phyloP scores from a whole-genome alignment of 768 basidiomycete species.

The Trametes cingulata region DNA sequence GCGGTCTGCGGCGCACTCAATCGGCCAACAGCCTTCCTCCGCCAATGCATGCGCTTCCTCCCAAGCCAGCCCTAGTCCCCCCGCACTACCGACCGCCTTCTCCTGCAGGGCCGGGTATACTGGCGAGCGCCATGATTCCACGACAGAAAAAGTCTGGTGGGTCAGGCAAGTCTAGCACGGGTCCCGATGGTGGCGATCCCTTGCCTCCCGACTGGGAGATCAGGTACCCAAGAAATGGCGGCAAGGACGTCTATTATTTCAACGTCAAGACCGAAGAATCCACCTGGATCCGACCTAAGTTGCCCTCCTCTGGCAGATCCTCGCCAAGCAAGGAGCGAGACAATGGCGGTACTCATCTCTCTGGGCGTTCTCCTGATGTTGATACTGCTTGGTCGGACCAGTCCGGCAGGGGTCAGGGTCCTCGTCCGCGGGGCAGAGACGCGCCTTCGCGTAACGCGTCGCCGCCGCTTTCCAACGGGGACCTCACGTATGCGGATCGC shows the following conservation, averaged over 20 bases:
- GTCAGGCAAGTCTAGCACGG: slow-evolving; percentile 12
- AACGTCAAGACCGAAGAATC: slow-evolving; percentile 56
- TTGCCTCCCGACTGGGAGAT: slow-evolving; percentile 66
- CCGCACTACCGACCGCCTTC: slow-evolving; percentile 50
- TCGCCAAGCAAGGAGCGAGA: slow-evolving; percentile 28
- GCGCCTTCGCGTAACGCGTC: slow-evolving; percentile 2
- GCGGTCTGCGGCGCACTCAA: slow-evolving; percentile 29
- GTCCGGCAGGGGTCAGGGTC: slow-evolving; percentile 29
- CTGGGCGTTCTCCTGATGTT: slow-evolving; percentile 26
- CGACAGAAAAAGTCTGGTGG: slow-evolving; percentile 46
- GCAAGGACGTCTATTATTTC: slow-evolving; percentile 54
- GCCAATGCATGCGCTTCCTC: slow-evolving; percentile 62
- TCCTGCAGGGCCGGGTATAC: slow-evolving; percentile 58
- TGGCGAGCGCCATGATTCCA: slow-evolving; percentile 62
- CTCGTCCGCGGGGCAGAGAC: slow-evolving; percentile 10
- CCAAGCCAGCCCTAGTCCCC: slow-evolving; percentile 57
- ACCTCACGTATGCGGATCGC: slow-evolving; percentile 58
- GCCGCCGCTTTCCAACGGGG: slow-evolving; percentile 6
- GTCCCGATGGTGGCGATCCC: slow-evolving; percentile 32
- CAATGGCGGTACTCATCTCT: slow-evolving; percentile 22
- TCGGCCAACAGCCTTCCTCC: slow-evolving; percentile 34
- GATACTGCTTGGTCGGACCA: slow-evolving; percentile 26
- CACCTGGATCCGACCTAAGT: slow-evolving; percentile 57
- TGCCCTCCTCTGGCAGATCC: slow-evolving; percentile 24
- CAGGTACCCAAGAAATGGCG: slow-evolving; percentile 49